Evolutionary conservation across 2,329 filamentous ascomycete species (phyloP).

Genomic region (Clonostachys solani): DNA sequence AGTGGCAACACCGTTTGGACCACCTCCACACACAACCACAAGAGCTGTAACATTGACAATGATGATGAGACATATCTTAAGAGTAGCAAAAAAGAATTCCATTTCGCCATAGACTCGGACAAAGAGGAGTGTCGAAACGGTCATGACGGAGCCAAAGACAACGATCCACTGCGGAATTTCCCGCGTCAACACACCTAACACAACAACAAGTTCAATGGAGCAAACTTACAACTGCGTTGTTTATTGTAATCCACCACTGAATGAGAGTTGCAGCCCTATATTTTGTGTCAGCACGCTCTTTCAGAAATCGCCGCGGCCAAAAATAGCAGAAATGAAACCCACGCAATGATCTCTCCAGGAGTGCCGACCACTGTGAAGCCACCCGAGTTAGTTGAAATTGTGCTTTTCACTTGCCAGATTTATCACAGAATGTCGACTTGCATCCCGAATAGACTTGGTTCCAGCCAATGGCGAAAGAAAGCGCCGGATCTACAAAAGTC

Average conservation of each 20-base stretch:
- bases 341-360: constrained; percentile 28
- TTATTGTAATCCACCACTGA: constrained; percentile 41
- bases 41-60: too few species aligned
- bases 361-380: constrained; percentile 23
- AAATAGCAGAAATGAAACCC: too few species aligned
- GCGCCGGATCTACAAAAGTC: constrained; percentile 25
- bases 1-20: constrained; percentile 29
- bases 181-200: too few species aligned
- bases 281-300: too few species aligned
- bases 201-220: too few species aligned
- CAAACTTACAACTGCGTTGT: constrained; percentile 19
- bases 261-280: constrained; percentile 21
- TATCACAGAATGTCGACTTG: constrained; percentile 24
- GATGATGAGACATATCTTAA: constrained; percentile 55
- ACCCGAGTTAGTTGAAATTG: constrained; percentile 27
- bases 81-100: constrained; percentile 56
- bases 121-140: constrained; percentile 35
- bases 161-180: too few species aligned
- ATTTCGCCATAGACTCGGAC: constrained; percentile 56
- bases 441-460: too few species aligned
- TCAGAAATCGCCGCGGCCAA: too few species aligned
- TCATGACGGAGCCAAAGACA: constrained; percentile 43
- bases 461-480: constrained; percentile 31
- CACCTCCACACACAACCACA: too few species aligned
- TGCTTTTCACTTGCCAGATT: constrained; percentile 10